Percentiles rank a stretch among this genome's conserved stretches.
Evolutionary conservation across 345 rosid genomes (phyloP).

Genomic region (Melaleuca alternifolia): DNA sequence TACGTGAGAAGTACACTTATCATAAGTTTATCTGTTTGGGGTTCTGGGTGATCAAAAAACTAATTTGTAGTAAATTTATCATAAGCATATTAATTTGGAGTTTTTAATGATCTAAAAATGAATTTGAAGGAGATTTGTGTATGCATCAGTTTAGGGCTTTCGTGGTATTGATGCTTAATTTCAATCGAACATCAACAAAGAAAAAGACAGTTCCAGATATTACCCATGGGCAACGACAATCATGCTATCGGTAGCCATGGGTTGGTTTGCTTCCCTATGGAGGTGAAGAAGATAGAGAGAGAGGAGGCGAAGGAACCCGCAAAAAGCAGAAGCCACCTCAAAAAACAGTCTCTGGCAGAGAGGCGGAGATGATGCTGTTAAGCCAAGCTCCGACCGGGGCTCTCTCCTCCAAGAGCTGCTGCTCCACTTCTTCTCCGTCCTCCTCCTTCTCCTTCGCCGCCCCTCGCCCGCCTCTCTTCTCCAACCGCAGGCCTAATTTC

Average conservation of each 20-base stretch:
- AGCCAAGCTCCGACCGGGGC: slow-evolving; percentile 43
- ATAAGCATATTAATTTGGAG: too few relatives aligned
- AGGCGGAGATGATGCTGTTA: slow-evolving; percentile 31
- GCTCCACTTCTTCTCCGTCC: not conserved
- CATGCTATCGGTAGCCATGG: not conserved
- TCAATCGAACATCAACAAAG: not conserved
- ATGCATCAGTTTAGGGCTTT: not conserved
- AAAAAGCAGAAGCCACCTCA: not conserved
- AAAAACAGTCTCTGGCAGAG: not conserved
- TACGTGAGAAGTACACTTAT: too few relatives aligned
- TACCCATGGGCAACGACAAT: not conserved
- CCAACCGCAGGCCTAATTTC: slow-evolving; percentile 14
- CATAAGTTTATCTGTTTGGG: too few relatives aligned
- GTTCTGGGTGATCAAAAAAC: too few relatives aligned
- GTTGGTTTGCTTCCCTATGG: not conserved
- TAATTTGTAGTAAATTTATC: too few relatives aligned
- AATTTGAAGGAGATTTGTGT: too few relatives aligned
- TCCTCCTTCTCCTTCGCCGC: slow-evolving; percentile 18
- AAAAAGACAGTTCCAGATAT: not conserved
- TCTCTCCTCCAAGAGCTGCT: slow-evolving; percentile 23
- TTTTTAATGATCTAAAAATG: too few relatives aligned
- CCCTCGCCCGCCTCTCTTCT: slow-evolving; percentile 16
- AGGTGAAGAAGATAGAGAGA: not conserved
- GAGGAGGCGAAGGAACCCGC: not conserved
- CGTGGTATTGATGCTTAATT: not conserved